Evolutionary conservation across 352 stramenopile genomes (phyloP), one percentile per base, ranked within the genome.

Genomic region (Aphanomyces astaci): DNA sequence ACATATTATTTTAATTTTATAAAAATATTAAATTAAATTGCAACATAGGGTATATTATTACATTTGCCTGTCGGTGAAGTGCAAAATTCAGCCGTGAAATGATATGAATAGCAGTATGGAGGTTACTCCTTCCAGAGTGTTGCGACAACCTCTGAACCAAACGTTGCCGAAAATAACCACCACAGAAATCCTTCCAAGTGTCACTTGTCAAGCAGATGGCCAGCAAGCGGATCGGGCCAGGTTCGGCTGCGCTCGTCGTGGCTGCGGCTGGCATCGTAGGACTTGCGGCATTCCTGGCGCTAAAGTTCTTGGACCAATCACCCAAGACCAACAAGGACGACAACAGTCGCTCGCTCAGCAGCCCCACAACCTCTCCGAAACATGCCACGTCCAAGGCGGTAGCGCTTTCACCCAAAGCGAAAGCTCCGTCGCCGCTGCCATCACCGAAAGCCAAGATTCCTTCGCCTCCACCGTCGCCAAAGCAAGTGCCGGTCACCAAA

Each of bases 81-180:
- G n/a, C n/a, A n/a, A n/a, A n/a, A n/a, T n/a, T n/a, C n/a, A n/a
- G n/a, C n/a, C n/a, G n/a, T n/a, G n/a, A n/a, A n/a, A n/a, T n/a
- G n/a, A n/a, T 54, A n/a, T 59, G 19, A 30, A 22, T 54, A 30
- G 27, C n/a, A 59, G 22, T 59, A 59, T 15, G 17, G n/a, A n/a
- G n/a, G n/a, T n/a, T n/a, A n/a, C n/a, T n/a, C n/a, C n/a, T n/a
- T n/a, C n/a, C n/a, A n/a, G n/a, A n/a, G n/a, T 36, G 28, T 65
- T 15, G 11, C 13, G 4, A 11, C 17, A 31, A 36, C 13, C 32
- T 32, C 51, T 7, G 30, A 63, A 48, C 56, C 56, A 65, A 65
- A 31, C 36, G n/a, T 33, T 53, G 22, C 17, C 19, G 33, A 32
- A 65, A 48, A 65, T 65, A 52, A 36, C 36, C 13, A 65, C 56